A percentile compares a stretch with the other conserved stretches of the same genome.
These are phyloP conservation scores for Ramaria sp. DNA, from an alignment of 768 basidiomycete species.

Conservation along the genomic window DNA sequence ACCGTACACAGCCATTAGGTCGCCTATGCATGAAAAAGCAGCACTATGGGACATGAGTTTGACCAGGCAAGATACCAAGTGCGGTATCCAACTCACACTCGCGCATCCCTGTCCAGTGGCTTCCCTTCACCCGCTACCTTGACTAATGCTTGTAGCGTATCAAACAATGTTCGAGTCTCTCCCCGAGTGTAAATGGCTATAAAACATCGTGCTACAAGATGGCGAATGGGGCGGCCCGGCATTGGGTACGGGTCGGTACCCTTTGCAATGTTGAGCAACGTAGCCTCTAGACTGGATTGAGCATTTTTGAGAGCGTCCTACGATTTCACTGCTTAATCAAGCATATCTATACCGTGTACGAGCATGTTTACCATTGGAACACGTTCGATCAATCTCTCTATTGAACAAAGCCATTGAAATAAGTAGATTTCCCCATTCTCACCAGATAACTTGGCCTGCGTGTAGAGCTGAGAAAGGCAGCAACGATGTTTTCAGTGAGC, in stretches of 20 bases:
- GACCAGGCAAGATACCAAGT: neutral
- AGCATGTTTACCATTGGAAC: constrained; percentile 39
- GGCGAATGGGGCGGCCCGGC: constrained; percentile 81
- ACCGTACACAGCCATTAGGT: constrained; percentile 78
- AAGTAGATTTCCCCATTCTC: constrained; percentile 78
- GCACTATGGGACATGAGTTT: constrained; percentile 37
- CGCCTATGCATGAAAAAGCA: constrained; percentile 78
- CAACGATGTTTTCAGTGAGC: neutral
- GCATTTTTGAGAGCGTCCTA: constrained; percentile 59
- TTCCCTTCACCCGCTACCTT: constrained; percentile 69
- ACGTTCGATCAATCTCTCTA: constrained; percentile 46
- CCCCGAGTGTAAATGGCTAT: constrained; percentile 63
- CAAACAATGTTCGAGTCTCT: constrained; percentile 79
- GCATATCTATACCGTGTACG: neutral
- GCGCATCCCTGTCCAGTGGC: constrained; percentile 47
- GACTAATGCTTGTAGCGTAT: constrained; percentile 70
- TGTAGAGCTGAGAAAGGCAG: neutral
- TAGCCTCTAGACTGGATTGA: constrained; percentile 52
- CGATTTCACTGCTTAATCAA: neutral
- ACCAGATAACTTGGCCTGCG: constrained; percentile 52
- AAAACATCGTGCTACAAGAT: constrained; percentile 69
- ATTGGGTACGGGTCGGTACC: constrained; percentile 58
- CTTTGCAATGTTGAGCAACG: constrained; percentile 57
- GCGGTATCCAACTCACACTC: constrained; percentile 41
- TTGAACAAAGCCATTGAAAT: constrained; percentile 70